phyloP scores from a whole-genome alignment of 805 yeast genomes.

The Komagataella phaffii region DNA sequence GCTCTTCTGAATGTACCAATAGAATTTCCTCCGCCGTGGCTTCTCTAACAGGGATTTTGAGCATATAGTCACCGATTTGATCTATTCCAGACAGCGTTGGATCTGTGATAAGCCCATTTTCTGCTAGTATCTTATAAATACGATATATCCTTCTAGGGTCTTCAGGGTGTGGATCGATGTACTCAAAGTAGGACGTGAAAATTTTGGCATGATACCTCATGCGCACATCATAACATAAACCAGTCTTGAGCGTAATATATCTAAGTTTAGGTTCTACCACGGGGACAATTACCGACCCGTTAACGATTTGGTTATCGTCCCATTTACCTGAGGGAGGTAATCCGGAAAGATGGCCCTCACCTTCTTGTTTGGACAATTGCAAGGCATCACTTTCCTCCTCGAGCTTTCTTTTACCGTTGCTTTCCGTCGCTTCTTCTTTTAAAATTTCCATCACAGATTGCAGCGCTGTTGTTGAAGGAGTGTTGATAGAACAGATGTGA shows the following conservation, averaged over 20 bases:
- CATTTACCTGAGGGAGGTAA: background rate
- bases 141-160: conserved; percentile 95
- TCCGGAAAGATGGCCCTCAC: background rate
- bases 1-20: conserved; percentile 74
- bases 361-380: background rate
- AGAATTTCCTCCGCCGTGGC: conserved; percentile 80
- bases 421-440: background rate
- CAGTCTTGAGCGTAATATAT: conserved; percentile 74
- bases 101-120: conserved; percentile 80
- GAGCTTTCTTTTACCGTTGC: background rate
- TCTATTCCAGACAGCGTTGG: conserved; percentile 58
- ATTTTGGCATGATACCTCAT: conserved; percentile 97
- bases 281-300: conserved; percentile 30
- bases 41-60: conserved; percentile 80
- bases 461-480: background rate
- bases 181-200: conserved; percentile 82
- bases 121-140: conserved; percentile 85
- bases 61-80: conserved; percentile 77
- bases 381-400: background rate
- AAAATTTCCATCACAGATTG: background rate
- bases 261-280: conserved; percentile 50
- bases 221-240: conserved; percentile 89
- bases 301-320: conserved; percentile 19
- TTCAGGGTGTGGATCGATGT: conserved; percentile 97
- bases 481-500: background rate